Conservation (phyloP, 2,329 filamentous ascomycete genomes). For the Boeremia exigua region DNA sequence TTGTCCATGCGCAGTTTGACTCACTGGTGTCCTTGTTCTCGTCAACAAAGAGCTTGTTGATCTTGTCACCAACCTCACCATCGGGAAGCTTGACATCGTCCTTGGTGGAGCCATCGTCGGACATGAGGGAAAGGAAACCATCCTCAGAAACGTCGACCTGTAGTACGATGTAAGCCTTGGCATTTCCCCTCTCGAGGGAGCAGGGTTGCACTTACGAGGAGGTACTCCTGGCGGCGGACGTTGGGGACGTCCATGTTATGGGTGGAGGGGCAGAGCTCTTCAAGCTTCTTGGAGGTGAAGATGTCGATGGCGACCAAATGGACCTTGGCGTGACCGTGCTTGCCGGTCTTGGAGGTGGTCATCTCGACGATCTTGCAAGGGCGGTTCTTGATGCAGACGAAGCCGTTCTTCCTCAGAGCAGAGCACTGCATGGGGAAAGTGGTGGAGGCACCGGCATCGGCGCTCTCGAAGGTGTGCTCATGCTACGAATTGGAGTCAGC, state of each 20-base stretch:
- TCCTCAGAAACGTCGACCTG: slow-evolving; percentile 94
- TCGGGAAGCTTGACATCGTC: slow-evolving; percentile 95
- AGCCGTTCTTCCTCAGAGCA: slow-evolving; percentile 98
- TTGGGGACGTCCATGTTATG: slow-evolving; percentile 97
- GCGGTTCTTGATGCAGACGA: slow-evolving; percentile 97
- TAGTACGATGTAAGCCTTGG: slow-evolving; percentile 24
- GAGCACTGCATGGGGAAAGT: slow-evolving; percentile 99
- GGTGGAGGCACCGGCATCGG: slow-evolving; percentile 92
- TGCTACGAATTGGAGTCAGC: slow-evolving; percentile 48
- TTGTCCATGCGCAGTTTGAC: slow-evolving; percentile 48
- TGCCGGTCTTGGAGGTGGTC: slow-evolving; percentile 99
- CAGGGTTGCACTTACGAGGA: slow-evolving; percentile 76
- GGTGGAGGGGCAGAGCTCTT: slow-evolving; percentile 98
- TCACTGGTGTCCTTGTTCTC: slow-evolving; percentile 95
- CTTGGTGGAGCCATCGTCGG: slow-evolving; percentile 83
- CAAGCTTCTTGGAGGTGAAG: slow-evolving; percentile 99
- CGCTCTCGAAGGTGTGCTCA: slow-evolving; percentile 82
- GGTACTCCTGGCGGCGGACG: slow-evolving; percentile 88
- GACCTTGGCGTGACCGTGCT: slow-evolving; percentile 99
- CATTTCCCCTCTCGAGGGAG: neutral
- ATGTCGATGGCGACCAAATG: slow-evolving; percentile 98
- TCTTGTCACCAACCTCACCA: slow-evolving; percentile 85
- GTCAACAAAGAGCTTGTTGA: slow-evolving; percentile 75
- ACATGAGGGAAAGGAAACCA: slow-evolving; percentile 93
- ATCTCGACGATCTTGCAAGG: slow-evolving; percentile 99